These are phyloP conservation scores for Colletotrichum viniferum DNA, from an alignment of 2,329 filamentous ascomycete species.

Conservation along the genomic window DNA sequence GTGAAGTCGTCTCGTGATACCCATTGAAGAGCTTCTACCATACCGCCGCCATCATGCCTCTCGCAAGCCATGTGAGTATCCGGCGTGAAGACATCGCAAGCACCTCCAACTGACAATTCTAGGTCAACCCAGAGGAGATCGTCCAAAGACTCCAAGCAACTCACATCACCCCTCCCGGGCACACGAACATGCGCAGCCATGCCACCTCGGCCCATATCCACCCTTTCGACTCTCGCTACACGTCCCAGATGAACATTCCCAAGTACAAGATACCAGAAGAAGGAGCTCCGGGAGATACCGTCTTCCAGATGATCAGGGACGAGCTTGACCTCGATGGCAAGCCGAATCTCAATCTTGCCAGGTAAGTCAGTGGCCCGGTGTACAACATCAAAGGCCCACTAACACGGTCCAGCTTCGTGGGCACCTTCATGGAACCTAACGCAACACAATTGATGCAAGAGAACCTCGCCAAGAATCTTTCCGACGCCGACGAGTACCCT, in stretches of 20 bases:
- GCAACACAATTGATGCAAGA: slow-evolving; percentile 69
- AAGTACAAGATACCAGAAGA: slow-evolving; percentile 64
- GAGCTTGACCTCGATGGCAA: slow-evolving; percentile 68
- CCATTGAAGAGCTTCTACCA: neutral
- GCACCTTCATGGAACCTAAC: slow-evolving; percentile 73
- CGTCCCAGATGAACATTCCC: slow-evolving; percentile 54
- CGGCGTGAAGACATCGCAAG: neutral
- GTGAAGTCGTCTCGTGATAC: neutral
- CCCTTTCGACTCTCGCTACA: slow-evolving; percentile 63
- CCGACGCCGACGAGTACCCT: slow-evolving; percentile 72
- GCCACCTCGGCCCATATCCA: slow-evolving; percentile 55
- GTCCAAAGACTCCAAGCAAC: slow-evolving; percentile 54
- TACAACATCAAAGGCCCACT: neutral
- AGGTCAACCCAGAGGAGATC: slow-evolving; percentile 60
- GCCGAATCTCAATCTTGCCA: slow-evolving; percentile 71
- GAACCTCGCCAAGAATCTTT: slow-evolving; percentile 73
- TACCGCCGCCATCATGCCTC: slow-evolving; percentile 11
- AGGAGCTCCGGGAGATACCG: slow-evolving; percentile 64
- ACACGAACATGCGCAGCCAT: slow-evolving; percentile 37
- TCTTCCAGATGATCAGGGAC: slow-evolving; percentile 68
- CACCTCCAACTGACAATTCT: neutral
- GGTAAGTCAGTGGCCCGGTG: slow-evolving; percentile 30
- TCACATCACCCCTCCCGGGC: slow-evolving; percentile 38
- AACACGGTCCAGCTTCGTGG: slow-evolving; percentile 59
- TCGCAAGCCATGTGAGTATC: slow-evolving; percentile 16